Base-by-base conservation (phyloP, 2,329 filamentous ascomycete species). In the Hirsutella rhossiliensis region DNA sequence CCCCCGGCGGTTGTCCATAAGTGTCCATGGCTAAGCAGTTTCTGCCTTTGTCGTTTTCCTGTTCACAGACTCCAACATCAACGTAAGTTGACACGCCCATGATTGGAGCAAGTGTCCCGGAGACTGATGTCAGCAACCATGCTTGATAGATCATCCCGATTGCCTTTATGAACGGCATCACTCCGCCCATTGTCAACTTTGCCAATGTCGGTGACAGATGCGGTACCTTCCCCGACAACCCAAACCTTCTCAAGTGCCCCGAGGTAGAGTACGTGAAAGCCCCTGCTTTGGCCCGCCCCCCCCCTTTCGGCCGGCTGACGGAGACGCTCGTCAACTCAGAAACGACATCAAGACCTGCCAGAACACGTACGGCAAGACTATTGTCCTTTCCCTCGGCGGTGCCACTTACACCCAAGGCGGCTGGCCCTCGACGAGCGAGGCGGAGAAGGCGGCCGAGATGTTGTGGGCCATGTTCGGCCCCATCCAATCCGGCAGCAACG, bases 381-480 rank as follows among this genome's bases (percentile, higher is more conserved):
- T 88, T 50, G 58, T 86, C 38, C 68, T 88, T 11, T 87, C 83
- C 3, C 68, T 88, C 38, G 84, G 82, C 17, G 83, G 84, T 29
- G 77, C 77, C 3, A 81, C 80, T 1, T 84, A 85, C 59, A 76
- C 67, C 17, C 80, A 85, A 57, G 80, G 78, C 29, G 81, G 81
- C 23, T 85, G 85, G 64, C 54, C 61, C 32, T 73, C 68, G n/a
- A 52, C 65, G 1, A 50, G 61, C 1, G 71, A 66, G 1, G 82
- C 82, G 6, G 57, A 66, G 18, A 56, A 64, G 1, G 74, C 74
- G 3, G 84, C 83, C 0, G 62, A 81, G 43, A 67, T 73, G 18
- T 64, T 88, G 45, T 88, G 83, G 83, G 67, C 74, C 42, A 82
- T 80, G 49, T 87, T 87, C 57, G 84, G 84, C 2, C 78, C 82